A percentile compares a stretch with the other conserved stretches of the same genome.
Evolutionary conservation across 345 rosid genomes (phyloP).

Genomic region (Ceriops decandra): DNA sequence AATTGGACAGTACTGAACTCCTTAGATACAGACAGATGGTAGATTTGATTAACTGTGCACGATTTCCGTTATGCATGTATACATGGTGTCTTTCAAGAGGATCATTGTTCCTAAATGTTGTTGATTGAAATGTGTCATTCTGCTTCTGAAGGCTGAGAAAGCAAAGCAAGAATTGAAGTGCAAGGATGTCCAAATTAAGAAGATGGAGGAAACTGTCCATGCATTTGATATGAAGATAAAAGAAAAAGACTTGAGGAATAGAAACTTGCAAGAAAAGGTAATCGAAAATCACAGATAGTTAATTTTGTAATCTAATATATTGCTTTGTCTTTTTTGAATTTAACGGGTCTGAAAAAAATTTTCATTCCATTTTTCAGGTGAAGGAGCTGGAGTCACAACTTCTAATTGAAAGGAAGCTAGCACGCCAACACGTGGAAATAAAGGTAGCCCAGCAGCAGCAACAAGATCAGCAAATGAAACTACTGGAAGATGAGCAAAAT

Average conservation of each 20-base stretch:
- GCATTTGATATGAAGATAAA: conserved; percentile 67
- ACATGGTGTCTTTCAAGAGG: background rate
- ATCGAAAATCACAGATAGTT: background rate
- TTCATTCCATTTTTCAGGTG: conserved; percentile 39
- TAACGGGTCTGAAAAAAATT: background rate
- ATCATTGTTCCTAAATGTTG: background rate
- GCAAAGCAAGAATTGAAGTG: conserved; percentile 76
- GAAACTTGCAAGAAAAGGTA: conserved; percentile 85
- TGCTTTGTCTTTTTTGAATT: background rate
- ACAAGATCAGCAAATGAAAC: conserved; percentile 30
- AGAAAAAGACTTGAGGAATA: conserved; percentile 73
- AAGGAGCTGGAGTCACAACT: conserved; percentile 91
- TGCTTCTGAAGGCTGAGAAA: conserved; percentile 56
- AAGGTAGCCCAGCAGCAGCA: conserved; percentile 66
- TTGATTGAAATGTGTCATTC: background rate
- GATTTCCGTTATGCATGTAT: background rate
- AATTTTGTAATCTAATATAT: background rate
- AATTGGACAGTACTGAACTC: conserved; percentile 69
- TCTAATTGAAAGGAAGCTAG: conserved; percentile 85
- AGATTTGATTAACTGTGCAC: conserved; percentile 6
- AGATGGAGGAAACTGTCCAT: conserved; percentile 73
- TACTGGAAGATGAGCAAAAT: conserved; percentile 47
- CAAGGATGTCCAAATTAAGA: conserved; percentile 80
- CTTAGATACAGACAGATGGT: conserved; percentile 87
- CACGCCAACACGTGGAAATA: conserved; percentile 90